Evolutionary conservation across 306 rosid genomes (phyloP).

Genomic region (Lagenaria siceraria): DNA sequence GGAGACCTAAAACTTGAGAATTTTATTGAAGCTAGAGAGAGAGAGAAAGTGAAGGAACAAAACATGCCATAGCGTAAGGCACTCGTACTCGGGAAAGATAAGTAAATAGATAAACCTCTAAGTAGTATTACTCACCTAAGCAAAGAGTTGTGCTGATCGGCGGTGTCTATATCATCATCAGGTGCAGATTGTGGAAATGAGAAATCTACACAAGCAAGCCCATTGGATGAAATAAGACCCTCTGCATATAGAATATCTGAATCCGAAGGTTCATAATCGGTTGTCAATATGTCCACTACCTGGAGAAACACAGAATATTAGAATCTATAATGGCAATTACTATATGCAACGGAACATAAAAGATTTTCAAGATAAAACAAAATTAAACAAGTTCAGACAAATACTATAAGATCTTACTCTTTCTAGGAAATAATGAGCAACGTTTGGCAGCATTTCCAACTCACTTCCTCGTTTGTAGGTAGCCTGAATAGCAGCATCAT

Average conservation of each 20-base stretch:
- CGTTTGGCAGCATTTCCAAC: constrained; percentile 79
- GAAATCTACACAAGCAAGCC: constrained; percentile 84
- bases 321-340: neutral
- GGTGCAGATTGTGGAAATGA: constrained; percentile 67
- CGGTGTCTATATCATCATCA: constrained; percentile 38
- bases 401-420: constrained; percentile 41
- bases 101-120: neutral
- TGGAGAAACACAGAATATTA: constrained; percentile 26
- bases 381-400: neutral
- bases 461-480: constrained; percentile 80
- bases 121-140: constrained; percentile 36
- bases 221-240: constrained; percentile 94
- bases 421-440: constrained; percentile 85
- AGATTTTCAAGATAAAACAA: neutral
- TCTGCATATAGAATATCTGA: constrained; percentile 85
- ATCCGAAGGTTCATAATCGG: constrained; percentile 88
- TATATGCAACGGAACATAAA: neutral
- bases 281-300: constrained; percentile 75
- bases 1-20: neutral
- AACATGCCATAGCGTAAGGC: neutral
- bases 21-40: neutral
- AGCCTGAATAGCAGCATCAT: constrained; percentile 71
- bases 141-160: constrained; percentile 55
- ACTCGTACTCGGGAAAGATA: neutral
- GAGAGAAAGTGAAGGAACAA: neutral